A percentile compares a stretch with the other conserved stretches of the same genome.
Evolutionary conservation across 495 filamentous ascomycete genomes (phyloP).

Genomic region (Glarea lozoyensis): DNA sequence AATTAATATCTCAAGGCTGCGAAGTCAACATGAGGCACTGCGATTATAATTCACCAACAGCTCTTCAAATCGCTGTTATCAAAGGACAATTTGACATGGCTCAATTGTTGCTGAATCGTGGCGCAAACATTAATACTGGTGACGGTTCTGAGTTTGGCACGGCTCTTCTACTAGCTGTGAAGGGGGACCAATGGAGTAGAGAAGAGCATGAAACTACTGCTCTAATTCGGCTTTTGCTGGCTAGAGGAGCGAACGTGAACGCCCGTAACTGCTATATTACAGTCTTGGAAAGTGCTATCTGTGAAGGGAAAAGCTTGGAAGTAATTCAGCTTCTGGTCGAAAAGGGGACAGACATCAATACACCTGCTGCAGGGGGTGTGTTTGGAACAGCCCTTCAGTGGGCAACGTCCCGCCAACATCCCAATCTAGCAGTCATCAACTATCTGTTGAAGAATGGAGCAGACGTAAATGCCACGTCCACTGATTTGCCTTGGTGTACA

Average conservation of each 20-base stretch:
- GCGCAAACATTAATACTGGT: not conserved
- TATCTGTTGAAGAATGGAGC: constrained; percentile 1
- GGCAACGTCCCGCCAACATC: too few relatives aligned
- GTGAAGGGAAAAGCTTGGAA: too few relatives aligned
- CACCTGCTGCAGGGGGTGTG: too few relatives aligned
- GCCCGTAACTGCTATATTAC: too few relatives aligned
- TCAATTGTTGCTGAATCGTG: not conserved
- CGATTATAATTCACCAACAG: too few relatives aligned
- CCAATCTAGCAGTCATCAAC: not conserved
- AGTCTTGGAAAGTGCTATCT: not conserved
- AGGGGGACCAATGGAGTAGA: too few relatives aligned
- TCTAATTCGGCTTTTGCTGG: not conserved
- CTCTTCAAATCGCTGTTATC: too few relatives aligned
- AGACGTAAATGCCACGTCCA: constrained; percentile 4
- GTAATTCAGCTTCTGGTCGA: too few relatives aligned
- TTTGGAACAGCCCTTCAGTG: too few relatives aligned
- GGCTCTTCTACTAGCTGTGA: too few relatives aligned
- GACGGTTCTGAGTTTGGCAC: not conserved
- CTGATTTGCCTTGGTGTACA: not conserved
- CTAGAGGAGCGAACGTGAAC: not conserved
- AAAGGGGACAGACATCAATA: too few relatives aligned
- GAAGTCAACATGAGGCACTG: not conserved
- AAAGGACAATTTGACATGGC: not conserved
- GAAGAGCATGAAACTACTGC: too few relatives aligned
- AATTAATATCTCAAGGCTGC: not conserved